Evolutionary conservation across 2,329 filamentous ascomycete genomes (phyloP).

Genomic region (Fusarium sp.): DNA sequence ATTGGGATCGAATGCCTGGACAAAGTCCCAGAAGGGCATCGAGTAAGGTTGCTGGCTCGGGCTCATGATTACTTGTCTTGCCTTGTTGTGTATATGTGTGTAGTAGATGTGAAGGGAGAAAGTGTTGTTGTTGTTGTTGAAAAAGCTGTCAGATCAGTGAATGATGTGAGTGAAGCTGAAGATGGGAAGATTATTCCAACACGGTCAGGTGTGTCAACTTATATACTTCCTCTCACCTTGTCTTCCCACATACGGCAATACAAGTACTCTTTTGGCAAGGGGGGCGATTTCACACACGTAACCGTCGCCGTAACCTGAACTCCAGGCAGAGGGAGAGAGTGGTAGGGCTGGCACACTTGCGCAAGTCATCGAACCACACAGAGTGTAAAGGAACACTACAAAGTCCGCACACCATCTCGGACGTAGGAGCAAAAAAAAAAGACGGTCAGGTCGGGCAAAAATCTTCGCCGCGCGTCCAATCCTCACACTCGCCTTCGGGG

Average conservation of each 20-base stretch:
- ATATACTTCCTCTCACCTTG: constrained; percentile 24
- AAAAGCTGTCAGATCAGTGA: constrained; percentile 14
- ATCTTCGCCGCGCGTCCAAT: constrained; percentile 40
- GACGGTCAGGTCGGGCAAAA: constrained; percentile 11
- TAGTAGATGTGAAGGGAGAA: not conserved
- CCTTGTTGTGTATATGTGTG: not conserved
- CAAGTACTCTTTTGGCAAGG: constrained; percentile 5
- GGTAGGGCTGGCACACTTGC: constrained; percentile 31
- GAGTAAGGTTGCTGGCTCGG: constrained; percentile 37
- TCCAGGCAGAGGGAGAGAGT: constrained; percentile 29
- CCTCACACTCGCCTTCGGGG: constrained; percentile 9
- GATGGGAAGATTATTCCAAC: constrained; percentile 2
- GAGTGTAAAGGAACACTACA: constrained; percentile 23
- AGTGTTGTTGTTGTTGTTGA: not conserved
- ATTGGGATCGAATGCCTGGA: constrained; percentile 48
- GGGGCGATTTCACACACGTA: constrained; percentile 35
- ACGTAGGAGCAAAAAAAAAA: not conserved
- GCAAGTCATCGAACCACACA: constrained; percentile 37
- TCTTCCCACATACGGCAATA: constrained; percentile 30
- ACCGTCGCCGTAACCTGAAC: constrained; percentile 24
- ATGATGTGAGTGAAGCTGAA: constrained; percentile 20
- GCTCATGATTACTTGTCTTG: constrained; percentile 37
- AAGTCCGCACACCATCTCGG: constrained; percentile 15
- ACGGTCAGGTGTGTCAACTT: constrained; percentile 23
- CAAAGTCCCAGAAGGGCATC: constrained; percentile 48